Evolutionary conservation across 345 rosid species (phyloP).

Genomic region (Euphorbia peplus): DNA sequence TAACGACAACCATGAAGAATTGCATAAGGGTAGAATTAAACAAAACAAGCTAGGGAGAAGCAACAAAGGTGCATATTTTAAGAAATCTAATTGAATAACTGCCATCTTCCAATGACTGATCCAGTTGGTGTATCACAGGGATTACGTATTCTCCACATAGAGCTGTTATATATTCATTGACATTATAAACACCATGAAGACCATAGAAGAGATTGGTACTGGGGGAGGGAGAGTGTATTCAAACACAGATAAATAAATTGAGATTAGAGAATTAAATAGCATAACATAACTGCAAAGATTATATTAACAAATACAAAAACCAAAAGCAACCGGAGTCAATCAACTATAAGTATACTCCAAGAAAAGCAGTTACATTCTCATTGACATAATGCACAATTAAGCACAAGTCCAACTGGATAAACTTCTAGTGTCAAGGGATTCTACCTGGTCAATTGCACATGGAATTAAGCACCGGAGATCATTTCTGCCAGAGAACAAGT

Average conservation of each 20-base stretch:
- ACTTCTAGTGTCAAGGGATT: slow-evolving; percentile 5
- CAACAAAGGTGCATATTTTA: background rate
- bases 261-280: background rate
- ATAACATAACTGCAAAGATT: background rate
- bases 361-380: background rate
- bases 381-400: background rate
- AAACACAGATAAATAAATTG: background rate
- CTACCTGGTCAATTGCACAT: slow-evolving; percentile 94
- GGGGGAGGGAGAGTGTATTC: background rate
- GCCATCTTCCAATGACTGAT: background rate
- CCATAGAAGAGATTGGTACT: background rate
- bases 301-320: background rate
- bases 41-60: background rate
- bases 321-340: background rate
- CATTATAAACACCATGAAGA: background rate
- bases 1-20: background rate
- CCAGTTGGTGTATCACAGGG: background rate
- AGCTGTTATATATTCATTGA: background rate
- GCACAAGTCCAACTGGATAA: background rate
- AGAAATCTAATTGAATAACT: background rate
- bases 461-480: slow-evolving; percentile 87
- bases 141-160: background rate
- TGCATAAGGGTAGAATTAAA: background rate
- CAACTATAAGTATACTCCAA: background rate
- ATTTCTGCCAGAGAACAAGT: slow-evolving; percentile 68